Evolutionary conservation across 805 yeast genomes (phyloP).

Genomic region (Candida berthetii): DNA sequence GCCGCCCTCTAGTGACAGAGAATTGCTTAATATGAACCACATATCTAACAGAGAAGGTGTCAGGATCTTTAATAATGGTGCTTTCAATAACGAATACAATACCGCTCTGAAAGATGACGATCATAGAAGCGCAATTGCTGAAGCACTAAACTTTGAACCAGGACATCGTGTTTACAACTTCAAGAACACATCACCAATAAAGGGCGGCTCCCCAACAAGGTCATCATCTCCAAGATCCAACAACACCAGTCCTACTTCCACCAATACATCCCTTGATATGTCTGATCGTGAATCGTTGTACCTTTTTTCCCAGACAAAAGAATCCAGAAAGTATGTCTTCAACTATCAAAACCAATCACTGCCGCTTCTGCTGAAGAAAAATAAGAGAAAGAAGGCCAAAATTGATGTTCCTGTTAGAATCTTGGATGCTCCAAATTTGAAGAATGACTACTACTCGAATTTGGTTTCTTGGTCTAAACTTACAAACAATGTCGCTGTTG

Average conservation of each 20-base stretch:
- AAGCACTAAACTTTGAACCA: slow-evolving; percentile 40
- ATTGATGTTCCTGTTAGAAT: slow-evolving; percentile 42
- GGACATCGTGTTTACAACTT: slow-evolving; percentile 36
- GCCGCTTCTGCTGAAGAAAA: background rate
- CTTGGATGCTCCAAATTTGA: slow-evolving; percentile 62
- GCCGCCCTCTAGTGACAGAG: slow-evolving; percentile 9
- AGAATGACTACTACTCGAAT: slow-evolving; percentile 76
- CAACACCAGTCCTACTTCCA: slow-evolving; percentile 2
- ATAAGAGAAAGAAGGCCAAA: slow-evolving; percentile 21
- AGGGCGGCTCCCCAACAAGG: slow-evolving; percentile 2
- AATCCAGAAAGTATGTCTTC: background rate
- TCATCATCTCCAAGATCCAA: background rate
- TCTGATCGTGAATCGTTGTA: slow-evolving; percentile 1
- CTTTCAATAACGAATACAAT: background rate
- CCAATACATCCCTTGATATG: background rate
- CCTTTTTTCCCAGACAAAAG: background rate
- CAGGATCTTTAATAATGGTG: background rate
- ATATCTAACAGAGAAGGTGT: slow-evolving; percentile 11
- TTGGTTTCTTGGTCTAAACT: slow-evolving; percentile 63
- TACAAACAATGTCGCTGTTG: slow-evolving; percentile 54
- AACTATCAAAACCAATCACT: background rate
- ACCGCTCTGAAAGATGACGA: slow-evolving; percentile 6
- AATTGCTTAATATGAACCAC: slow-evolving; percentile 11
- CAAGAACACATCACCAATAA: slow-evolving; percentile 1
- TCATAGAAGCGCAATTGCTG: slow-evolving; percentile 38